Conservation (phyloP, 208 protist species). For the Wallacemonas collosoma region DNA sequence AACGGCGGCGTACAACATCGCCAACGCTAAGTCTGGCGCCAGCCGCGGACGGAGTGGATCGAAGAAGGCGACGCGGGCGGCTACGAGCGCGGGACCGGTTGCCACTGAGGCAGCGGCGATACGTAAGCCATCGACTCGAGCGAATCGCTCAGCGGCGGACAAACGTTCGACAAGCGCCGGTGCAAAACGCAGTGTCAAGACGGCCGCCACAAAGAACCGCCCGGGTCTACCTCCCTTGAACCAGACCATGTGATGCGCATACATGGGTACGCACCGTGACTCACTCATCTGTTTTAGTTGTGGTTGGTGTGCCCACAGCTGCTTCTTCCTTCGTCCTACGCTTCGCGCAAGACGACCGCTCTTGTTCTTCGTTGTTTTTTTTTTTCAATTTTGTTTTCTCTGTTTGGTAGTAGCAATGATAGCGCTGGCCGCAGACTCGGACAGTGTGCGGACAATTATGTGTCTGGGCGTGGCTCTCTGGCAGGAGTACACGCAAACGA, state of each 20-base stretch:
- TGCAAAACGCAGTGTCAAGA: not conserved
- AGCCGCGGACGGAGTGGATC: not conserved
- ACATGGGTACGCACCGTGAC: not conserved
- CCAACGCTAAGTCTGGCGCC: not conserved
- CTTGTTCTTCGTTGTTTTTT: conserved; percentile 4
- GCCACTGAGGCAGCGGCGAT: not conserved
- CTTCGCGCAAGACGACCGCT: no score
- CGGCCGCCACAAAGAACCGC: conserved; percentile 3
- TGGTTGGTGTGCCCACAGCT: no score
- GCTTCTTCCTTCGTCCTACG: no score
- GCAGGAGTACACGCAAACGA: not conserved
- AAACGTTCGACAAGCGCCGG: not conserved
- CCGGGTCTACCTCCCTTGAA: conserved; percentile 4
- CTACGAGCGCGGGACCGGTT: not conserved
- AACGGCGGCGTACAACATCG: not conserved
- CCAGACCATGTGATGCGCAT: conserved; percentile 8
- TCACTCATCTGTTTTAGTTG: no score
- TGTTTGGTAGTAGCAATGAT: no score
- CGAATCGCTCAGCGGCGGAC: not conserved
- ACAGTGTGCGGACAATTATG: not conserved
- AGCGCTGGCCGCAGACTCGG: no score
- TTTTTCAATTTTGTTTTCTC: conserved; percentile 17
- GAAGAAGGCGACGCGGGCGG: not conserved
- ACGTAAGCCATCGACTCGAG: not conserved
- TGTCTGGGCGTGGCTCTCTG: conserved; percentile 5